Percentiles rank a stretch among this genome's conserved stretches.
These are phyloP conservation scores for Edaphochlamys debaryana DNA, from an alignment of 139 green algal genomes.

Conservation along the genomic window DNA sequence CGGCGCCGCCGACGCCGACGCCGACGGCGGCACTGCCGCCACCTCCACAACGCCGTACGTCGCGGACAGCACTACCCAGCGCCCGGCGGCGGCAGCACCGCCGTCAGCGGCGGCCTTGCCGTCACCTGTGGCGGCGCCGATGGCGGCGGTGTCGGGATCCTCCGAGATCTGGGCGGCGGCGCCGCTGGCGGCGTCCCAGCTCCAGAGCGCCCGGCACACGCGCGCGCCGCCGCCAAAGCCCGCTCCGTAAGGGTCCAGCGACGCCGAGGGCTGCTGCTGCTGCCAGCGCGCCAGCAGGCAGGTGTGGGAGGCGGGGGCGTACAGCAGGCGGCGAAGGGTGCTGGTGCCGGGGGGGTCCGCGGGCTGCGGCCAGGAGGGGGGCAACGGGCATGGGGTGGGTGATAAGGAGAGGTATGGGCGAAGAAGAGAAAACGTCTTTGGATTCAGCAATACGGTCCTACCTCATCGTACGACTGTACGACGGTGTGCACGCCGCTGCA, in stretches of 20 bases:
- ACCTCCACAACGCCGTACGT: conserved; percentile 59
- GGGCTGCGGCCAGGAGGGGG: neutral
- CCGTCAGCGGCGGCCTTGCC: neutral
- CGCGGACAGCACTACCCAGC: conserved; percentile 46
- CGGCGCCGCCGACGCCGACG: neutral
- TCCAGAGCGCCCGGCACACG: neutral
- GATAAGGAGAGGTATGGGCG: neutral
- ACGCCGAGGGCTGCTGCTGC: neutral
- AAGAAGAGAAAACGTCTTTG: too few relatives aligned
- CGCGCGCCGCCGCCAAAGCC: neutral
- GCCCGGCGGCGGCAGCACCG: neutral
- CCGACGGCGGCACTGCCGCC: neutral
- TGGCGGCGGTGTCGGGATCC: conserved; percentile 47
- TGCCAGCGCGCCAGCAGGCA: conserved; percentile 34
- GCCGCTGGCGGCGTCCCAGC: neutral
- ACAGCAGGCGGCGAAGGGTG: conserved; percentile 11
- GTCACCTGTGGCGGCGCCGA: neutral
- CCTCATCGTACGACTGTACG: conserved; percentile 6
- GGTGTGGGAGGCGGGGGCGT: conserved; percentile 4
- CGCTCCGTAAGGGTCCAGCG: neutral
- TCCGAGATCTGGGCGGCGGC: conserved; percentile 12
- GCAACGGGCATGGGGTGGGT: neutral
- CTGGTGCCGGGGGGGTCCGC: neutral
- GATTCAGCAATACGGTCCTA: too few relatives aligned
- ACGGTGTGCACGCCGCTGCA: neutral